Evolutionary conservation across 2,329 filamentous ascomycete genomes (phyloP).

Genomic region (Cordyceps fumosorosea): DNA sequence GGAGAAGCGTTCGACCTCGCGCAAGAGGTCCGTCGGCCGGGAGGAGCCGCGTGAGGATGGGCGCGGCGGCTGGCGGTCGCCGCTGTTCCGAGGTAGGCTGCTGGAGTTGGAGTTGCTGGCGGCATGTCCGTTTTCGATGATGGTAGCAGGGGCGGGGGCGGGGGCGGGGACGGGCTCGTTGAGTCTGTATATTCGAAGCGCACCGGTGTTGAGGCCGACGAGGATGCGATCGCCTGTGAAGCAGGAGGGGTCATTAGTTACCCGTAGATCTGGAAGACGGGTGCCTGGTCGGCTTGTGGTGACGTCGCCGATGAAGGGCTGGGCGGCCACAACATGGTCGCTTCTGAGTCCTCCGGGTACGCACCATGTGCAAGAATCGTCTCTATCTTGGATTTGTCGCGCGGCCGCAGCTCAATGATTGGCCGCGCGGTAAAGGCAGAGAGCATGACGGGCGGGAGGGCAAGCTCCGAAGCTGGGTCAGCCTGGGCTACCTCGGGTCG

Average conservation of each 20-base stretch:
- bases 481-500: conserved; percentile 21
- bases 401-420: conserved; percentile 91
- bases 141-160: conserved; percentile 22
- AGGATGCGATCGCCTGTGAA: conserved; percentile 74
- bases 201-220: conserved; percentile 85
- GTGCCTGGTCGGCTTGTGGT: background rate
- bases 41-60: conserved; percentile 24
- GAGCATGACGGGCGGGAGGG: conserved; percentile 60
- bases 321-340: background rate
- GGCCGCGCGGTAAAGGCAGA: conserved; percentile 94
- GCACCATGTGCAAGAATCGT: conserved; percentile 85
- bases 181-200: conserved; percentile 82
- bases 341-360: conserved; percentile 14
- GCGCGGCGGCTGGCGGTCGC: conserved; percentile 18
- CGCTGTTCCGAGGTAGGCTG: conserved; percentile 24
- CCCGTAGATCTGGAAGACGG: background rate
- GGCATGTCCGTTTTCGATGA: conserved; percentile 25
- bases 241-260: background rate
- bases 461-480: conserved; percentile 33
- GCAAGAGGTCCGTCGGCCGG: conserved; percentile 73
- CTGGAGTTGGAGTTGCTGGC: conserved; percentile 17
- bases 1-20: conserved; percentile 92
- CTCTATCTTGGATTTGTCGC: conserved; percentile 96
- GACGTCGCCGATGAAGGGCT: background rate
- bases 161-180: conserved; percentile 52